Conservation (phyloP, 768 basidiomycete species). For the Cubamyces lactineus region DNA sequence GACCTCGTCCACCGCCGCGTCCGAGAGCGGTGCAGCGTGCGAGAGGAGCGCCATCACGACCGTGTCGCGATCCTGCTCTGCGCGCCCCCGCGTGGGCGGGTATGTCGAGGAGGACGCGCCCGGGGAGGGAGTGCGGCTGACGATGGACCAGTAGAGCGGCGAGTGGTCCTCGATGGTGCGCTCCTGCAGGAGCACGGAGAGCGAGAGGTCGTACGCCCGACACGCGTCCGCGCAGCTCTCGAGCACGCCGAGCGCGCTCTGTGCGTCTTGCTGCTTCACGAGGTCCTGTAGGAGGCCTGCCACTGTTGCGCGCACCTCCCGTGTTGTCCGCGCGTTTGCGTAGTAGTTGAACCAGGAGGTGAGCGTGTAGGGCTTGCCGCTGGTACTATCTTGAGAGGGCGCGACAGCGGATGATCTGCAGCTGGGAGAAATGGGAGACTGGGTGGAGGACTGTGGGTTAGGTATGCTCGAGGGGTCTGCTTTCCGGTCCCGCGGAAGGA, state of each 20-base stretch:
- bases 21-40: conserved; percentile 49
- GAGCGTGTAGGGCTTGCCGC: background rate
- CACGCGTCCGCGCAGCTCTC: conserved; percentile 69
- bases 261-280: conserved; percentile 32
- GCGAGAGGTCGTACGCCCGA: conserved; percentile 47
- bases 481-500: conserved; percentile 14
- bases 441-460: background rate
- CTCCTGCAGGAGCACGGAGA: conserved; percentile 63
- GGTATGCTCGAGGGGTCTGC: background rate
- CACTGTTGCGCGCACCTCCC: conserved; percentile 56
- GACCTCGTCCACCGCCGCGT: conserved; percentile 57
- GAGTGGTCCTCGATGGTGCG: conserved; percentile 64
- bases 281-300: conserved; percentile 57
- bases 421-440: background rate
- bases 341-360: conserved; percentile 25
- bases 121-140: conserved; percentile 48
- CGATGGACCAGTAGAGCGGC: conserved; percentile 74
- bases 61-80: conserved; percentile 25
- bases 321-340: conserved; percentile 14
- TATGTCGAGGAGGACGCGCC: background rate
- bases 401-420: background rate
- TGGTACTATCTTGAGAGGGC: background rate
- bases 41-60: conserved; percentile 55
- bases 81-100: conserved; percentile 12
- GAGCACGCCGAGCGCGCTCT: conserved; percentile 47